phyloP scores from a whole-genome alignment of 2,329 filamentous ascomycete species.

The Penicillium glabrum region DNA sequence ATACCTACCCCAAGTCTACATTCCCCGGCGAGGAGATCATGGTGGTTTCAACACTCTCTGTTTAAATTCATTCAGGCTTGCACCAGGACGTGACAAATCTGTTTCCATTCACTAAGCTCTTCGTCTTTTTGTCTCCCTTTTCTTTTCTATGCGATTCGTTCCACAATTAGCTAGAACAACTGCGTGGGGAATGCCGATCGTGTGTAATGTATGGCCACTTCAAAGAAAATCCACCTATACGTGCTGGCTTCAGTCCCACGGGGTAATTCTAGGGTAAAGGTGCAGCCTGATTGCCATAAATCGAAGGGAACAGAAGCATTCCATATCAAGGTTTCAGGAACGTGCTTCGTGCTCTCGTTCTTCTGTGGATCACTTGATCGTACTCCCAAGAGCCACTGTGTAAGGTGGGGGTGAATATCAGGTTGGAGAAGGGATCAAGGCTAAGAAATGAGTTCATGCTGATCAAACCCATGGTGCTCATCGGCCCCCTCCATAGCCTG shows the following conservation, averaged over 20 bases:
- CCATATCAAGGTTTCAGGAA: not conserved
- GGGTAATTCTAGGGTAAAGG: not conserved
- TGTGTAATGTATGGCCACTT: not conserved
- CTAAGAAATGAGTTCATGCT: not conserved
- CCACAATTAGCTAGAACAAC: not conserved
- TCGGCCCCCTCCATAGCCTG: constrained; percentile 38
- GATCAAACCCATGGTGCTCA: constrained; percentile 21
- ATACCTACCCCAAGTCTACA: not conserved
- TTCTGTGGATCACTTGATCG: not conserved
- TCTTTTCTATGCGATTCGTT: not conserved
- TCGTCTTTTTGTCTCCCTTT: not conserved
- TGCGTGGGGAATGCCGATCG: not conserved
- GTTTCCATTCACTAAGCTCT: not conserved
- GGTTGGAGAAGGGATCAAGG: not conserved
- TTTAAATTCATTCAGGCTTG: not conserved
- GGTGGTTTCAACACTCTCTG: not conserved
- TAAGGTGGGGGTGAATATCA: not conserved
- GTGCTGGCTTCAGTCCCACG: not conserved
- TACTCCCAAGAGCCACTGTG: not conserved
- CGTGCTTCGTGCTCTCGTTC: not conserved
- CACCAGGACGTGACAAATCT: not conserved
- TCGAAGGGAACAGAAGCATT: not conserved
- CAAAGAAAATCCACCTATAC: not conserved
- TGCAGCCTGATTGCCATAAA: not conserved
- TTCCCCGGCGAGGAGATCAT: not conserved